Evolutionary conservation across 495 filamentous ascomycete species (phyloP).

Genomic region (Penicillium alfredii): DNA sequence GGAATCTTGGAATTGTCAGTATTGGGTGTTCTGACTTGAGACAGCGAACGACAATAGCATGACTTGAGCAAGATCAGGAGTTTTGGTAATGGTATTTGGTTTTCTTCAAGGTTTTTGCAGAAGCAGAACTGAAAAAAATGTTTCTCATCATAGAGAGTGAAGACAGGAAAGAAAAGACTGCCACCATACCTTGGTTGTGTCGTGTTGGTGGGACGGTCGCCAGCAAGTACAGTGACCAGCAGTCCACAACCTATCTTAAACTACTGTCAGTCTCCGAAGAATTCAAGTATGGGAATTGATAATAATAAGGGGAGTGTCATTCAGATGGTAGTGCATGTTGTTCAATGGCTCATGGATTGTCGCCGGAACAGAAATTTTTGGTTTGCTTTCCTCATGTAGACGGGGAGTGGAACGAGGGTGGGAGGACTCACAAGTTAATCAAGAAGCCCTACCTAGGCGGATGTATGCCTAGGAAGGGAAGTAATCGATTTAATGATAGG

Average conservation of each 20-base stretch:
- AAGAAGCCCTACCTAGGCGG: too few species aligned
- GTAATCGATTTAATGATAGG: too few species aligned
- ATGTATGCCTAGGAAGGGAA: too few species aligned
- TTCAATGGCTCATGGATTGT: constrained; percentile 83
- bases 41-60: constrained; percentile 9
- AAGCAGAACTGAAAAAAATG: constrained; percentile 88
- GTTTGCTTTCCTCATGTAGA: constrained; percentile 58
- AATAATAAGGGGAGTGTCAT: constrained; percentile 22
- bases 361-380: constrained; percentile 61
- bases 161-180: constrained; percentile 7
- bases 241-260: constrained; percentile 11
- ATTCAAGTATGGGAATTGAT: constrained; percentile 6
- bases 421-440: constrained; percentile 30
- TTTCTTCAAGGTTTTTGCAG: constrained; percentile 78
- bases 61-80: constrained; percentile 40
- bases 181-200: constrained; percentile 18
- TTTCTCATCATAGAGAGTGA: constrained; percentile 64
- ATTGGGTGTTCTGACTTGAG: constrained; percentile 4
- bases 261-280: constrained; percentile 14
- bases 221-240: too few species aligned
- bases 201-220: too few species aligned
- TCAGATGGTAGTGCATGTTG: constrained; percentile 99
- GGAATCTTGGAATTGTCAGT: constrained; percentile 20
- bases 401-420: constrained; percentile 10
- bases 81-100: constrained; percentile 71